phyloP scores from a whole-genome alignment of 2,329 filamentous ascomycete genomes.

The Hypoxylon sp. region DNA sequence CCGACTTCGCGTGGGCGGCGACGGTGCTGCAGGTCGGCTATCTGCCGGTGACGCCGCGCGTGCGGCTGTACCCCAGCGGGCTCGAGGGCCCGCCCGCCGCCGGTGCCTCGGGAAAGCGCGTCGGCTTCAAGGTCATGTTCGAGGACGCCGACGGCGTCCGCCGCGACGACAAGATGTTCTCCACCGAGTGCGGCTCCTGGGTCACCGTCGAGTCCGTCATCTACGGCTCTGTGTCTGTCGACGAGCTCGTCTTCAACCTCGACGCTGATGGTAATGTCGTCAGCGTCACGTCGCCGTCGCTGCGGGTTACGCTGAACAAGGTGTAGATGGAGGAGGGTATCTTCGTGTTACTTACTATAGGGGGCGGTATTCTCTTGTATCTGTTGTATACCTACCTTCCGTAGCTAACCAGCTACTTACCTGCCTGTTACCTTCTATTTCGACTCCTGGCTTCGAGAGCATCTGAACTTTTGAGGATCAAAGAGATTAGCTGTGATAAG shows the following conservation, averaged over 20 bases:
- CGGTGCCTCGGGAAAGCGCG: conserved; percentile 41
- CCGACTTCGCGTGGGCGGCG: conserved; percentile 41
- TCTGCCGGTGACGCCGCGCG: conserved; percentile 38
- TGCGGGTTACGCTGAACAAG: conserved; percentile 40
- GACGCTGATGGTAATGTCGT: conserved; percentile 36
- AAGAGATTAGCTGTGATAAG: too few species aligned
- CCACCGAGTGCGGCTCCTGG: conserved; percentile 44
- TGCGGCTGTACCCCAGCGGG: conserved; percentile 45
- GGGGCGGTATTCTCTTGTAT: too few species aligned
- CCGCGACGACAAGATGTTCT: conserved; percentile 46
- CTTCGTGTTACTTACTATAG: too few species aligned
- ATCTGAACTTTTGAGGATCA: too few species aligned
- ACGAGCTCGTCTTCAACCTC: conserved; percentile 42
- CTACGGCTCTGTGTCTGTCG: conserved; percentile 40
- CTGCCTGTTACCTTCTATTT: too few species aligned
- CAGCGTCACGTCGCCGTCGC: conserved; percentile 39
- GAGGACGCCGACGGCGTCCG: conserved; percentile 41
- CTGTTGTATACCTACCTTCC: too few species aligned
- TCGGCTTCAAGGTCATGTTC: conserved; percentile 46
- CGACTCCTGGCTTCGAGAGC: too few species aligned
- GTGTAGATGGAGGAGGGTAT: conserved; percentile 23
- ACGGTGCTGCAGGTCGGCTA: conserved; percentile 40
- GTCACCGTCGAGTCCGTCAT: conserved; percentile 42
- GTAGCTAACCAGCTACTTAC: too few species aligned
- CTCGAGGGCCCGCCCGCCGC: conserved; percentile 36